These are phyloP conservation scores for Geotrichum candidum DNA, from an alignment of 1,139 yeast species.

Conservation along the genomic window DNA sequence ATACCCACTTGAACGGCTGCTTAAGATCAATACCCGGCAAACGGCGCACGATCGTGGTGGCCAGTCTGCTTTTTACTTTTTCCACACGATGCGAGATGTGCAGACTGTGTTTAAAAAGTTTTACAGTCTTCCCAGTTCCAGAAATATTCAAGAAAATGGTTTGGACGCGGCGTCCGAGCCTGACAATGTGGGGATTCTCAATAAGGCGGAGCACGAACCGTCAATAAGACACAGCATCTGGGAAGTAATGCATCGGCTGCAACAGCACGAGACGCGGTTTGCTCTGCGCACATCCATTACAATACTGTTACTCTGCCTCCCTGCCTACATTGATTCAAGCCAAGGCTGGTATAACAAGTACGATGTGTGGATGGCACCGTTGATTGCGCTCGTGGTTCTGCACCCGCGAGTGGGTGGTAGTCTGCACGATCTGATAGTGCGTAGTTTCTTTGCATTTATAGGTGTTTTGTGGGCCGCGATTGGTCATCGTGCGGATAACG, in stretches of 20 bases:
- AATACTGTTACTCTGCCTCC: conserved; percentile 38
- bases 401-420: conserved; percentile 44
- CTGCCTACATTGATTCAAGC: conserved; percentile 40
- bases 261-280: conserved; percentile 40
- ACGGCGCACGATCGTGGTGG: conserved; percentile 46
- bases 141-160: not conserved
- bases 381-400: conserved; percentile 37
- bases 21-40: conserved; percentile 39
- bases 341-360: conserved; percentile 40
- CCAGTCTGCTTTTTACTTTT: conserved; percentile 40
- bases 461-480: conserved; percentile 47
- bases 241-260: conserved; percentile 34
- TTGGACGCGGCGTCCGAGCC: conserved; percentile 1
- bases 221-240: conserved; percentile 34
- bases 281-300: conserved; percentile 40
- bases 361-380: conserved; percentile 42
- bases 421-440: conserved; percentile 35
- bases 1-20: conserved; percentile 40
- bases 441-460: conserved; percentile 36
- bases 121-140: conserved; percentile 7
- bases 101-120: conserved; percentile 45
- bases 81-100: conserved; percentile 42
- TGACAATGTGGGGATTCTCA: conserved; percentile 5
- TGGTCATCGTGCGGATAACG: conserved; percentile 38
- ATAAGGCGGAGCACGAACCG: not conserved